phyloP scores from a whole-genome alignment of 2,329 filamentous ascomycete species.

The Nemania serpens region DNA sequence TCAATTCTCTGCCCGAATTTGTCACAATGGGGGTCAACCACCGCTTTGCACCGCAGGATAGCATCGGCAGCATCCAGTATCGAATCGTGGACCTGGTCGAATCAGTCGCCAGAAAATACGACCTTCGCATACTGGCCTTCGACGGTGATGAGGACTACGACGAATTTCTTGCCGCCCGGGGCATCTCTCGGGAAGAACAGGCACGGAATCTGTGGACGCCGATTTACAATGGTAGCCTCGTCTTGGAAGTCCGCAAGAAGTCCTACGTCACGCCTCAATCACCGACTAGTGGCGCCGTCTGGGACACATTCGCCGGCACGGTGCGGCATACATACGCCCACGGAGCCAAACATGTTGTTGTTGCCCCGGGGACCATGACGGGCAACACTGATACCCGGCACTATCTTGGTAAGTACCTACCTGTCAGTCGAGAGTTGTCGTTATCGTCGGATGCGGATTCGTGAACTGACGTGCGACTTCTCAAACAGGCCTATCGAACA shows the following conservation, averaged over 20 bases:
- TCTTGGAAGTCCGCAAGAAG: not conserved
- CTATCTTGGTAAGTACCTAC: constrained; percentile 13
- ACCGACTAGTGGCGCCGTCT: constrained; percentile 1
- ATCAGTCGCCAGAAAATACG: not conserved
- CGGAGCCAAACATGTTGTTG: not conserved
- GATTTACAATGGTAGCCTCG: constrained; percentile 3
- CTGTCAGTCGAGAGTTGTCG: not conserved
- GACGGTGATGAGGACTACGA: constrained; percentile 8
- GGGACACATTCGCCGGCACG: constrained; percentile 10
- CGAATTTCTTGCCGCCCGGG: not conserved
- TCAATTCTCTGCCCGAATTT: constrained; percentile 13
- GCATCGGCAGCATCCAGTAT: constrained; percentile 4
- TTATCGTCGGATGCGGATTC: not conserved
- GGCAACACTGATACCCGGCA: constrained; percentile 12
- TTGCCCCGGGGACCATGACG: constrained; percentile 8
- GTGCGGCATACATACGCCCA: constrained; percentile 1
- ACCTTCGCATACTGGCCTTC: not conserved
- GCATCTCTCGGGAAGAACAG: not conserved
- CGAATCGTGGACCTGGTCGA: constrained; percentile 3
- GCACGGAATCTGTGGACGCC: not conserved
- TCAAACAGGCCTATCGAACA: not conserved
- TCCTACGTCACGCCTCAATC: constrained; percentile 11
- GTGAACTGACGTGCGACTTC: not conserved
- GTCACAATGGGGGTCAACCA: constrained; percentile 11
- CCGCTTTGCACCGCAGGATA: constrained; percentile 15